phyloP scores from a whole-genome alignment of 805 yeast species.

The Candida nanaspora region DNA sequence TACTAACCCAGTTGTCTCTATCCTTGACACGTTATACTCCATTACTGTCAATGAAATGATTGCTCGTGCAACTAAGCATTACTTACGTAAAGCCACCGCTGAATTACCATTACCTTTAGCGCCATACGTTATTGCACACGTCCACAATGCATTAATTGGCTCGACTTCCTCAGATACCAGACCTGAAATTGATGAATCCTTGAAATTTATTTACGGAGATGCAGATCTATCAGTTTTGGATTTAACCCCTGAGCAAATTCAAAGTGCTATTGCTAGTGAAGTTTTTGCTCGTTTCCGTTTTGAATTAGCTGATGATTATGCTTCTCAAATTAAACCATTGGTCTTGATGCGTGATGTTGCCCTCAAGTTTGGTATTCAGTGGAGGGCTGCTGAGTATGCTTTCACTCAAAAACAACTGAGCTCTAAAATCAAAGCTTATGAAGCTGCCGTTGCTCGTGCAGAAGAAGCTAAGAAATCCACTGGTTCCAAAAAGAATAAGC shows the following conservation, averaged over 20 bases:
- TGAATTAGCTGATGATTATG: slow-evolving; percentile 45
- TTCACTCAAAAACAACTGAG: slow-evolving; percentile 38
- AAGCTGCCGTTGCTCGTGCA: slow-evolving; percentile 10
- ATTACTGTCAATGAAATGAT: slow-evolving; percentile 62
- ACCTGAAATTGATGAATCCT: slow-evolving; percentile 36
- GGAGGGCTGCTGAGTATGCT: slow-evolving; percentile 47
- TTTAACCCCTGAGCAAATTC: slow-evolving; percentile 36
- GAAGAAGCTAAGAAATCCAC: slow-evolving; percentile 15
- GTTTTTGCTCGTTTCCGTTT: slow-evolving; percentile 60
- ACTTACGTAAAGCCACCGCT: slow-evolving; percentile 43
- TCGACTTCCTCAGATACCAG: slow-evolving; percentile 29
- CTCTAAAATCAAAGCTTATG: slow-evolving; percentile 21
- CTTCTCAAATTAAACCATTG: slow-evolving; percentile 23
- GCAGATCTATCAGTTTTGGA: slow-evolving; percentile 36
- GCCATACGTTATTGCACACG: slow-evolving; percentile 57
- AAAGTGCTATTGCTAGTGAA: slow-evolving; percentile 39
- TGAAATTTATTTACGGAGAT: slow-evolving; percentile 34
- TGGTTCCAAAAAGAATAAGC: slow-evolving; percentile 31
- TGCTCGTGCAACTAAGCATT: slow-evolving; percentile 73
- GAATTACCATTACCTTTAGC: slow-evolving; percentile 41
- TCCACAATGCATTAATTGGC: slow-evolving; percentile 68
- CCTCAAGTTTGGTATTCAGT: slow-evolving; percentile 78
- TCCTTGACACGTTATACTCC: slow-evolving; percentile 39
- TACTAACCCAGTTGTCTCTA: slow-evolving; percentile 34
- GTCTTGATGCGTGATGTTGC: slow-evolving; percentile 64